Evolutionary conservation across 345 rosid species (phyloP).

Genomic region (Eucalyptus sideroxylon): DNA sequence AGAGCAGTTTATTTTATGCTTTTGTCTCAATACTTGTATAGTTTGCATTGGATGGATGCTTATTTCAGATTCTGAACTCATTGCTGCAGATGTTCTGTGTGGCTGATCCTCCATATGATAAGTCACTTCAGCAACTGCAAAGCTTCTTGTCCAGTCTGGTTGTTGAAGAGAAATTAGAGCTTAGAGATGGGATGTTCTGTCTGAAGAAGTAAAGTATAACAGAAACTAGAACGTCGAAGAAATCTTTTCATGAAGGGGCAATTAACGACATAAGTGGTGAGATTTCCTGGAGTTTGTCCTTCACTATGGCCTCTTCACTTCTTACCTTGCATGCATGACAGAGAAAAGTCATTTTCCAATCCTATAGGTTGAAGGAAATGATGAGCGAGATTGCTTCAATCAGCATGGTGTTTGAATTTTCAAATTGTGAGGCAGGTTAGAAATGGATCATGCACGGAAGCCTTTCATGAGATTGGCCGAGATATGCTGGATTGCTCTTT

Average conservation of each 20-base stretch:
- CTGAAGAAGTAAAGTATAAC: slow-evolving; percentile 50
- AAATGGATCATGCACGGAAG: not conserved
- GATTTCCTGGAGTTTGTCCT: not conserved
- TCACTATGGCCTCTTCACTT: not conserved
- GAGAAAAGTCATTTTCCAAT: not conserved
- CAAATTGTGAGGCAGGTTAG: not conserved
- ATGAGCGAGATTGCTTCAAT: not conserved
- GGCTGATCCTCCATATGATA: slow-evolving; percentile 85
- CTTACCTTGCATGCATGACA: not conserved
- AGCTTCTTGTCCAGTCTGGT: slow-evolving; percentile 81
- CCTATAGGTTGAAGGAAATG: not conserved
- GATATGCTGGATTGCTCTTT: not conserved
- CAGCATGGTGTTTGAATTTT: not conserved
- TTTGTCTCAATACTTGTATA: not conserved
- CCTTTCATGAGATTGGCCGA: not conserved
- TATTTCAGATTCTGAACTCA: not conserved
- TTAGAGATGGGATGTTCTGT: slow-evolving; percentile 67
- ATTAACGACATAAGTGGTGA: not conserved
- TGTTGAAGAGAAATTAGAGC: slow-evolving; percentile 80
- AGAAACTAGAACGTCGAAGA: not conserved
- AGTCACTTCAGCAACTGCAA: slow-evolving; percentile 87
- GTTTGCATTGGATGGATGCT: not conserved
- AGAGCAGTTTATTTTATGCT: not conserved
- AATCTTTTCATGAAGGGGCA: not conserved
- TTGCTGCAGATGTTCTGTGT: slow-evolving; percentile 82